Conservation (phyloP, 176 grass and related monocot species). For the Ampelocalamus luodianensis region DNA sequence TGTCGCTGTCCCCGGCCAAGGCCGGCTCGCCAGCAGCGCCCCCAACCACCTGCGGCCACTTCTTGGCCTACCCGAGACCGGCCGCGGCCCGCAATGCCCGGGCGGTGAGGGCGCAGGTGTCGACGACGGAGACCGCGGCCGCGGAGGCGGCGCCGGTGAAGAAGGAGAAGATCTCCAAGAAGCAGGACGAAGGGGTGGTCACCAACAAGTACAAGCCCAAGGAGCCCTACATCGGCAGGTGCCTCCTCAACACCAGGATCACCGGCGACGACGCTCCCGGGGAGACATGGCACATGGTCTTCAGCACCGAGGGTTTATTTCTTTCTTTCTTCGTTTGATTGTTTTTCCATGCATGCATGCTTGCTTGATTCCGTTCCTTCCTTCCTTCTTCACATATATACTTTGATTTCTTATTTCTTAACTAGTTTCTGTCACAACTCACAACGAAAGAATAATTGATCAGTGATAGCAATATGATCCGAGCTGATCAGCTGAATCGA, state of each 20-base stretch:
- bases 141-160: conserved; percentile 50
- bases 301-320: conserved; percentile 71
- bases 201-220: conserved; percentile 83
- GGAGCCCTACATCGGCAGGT: conserved; percentile 73
- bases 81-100: not conserved
- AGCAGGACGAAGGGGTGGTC: conserved; percentile 77
- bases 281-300: conserved; percentile 99
- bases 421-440: too few relatives aligned
- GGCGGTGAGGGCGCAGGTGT: conserved; percentile 56
- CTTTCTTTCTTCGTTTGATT: too few relatives aligned
- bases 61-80: conserved; percentile 45
- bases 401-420: too few relatives aligned
- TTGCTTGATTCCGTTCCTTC: too few relatives aligned
- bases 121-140: conserved; percentile 45
- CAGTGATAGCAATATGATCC: too few relatives aligned
- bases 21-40: conserved; percentile 32
- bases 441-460: too few relatives aligned
- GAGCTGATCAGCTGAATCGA: too few relatives aligned
- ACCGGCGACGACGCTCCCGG: conserved; percentile 89
- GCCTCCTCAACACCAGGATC: conserved; percentile 99
- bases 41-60: conserved; percentile 6
- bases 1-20: conserved; percentile 41
- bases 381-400: too few relatives aligned
- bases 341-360: too few relatives aligned
- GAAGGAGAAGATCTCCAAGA: conserved; percentile 77